Evolutionary conservation across 1,139 yeast genomes (phyloP), one percentile per base, ranked within the genome.

Genomic region (Lodderomyces elongisporus): DNA sequence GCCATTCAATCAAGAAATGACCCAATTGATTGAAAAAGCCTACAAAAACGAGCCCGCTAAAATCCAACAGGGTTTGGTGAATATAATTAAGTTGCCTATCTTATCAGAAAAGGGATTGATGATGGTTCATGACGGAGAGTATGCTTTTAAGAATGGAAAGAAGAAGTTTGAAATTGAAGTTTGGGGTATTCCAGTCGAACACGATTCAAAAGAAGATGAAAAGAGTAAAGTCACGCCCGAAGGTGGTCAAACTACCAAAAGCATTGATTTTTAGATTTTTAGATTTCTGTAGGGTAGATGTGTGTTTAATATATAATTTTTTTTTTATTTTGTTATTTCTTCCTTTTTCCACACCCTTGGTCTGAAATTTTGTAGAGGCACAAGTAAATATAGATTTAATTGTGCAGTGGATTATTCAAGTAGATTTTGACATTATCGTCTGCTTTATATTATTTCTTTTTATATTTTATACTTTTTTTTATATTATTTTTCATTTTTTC

Each of bases 141-240:
- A 74, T 56, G 89, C 95, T 3, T 91, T 89, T 60, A 79, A 82
- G 50, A 87, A 87, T 42, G 91, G 95, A 10, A 70, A 84, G 42
- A 78, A 79, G 57, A 78, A 74, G 49, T 87, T 91, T 52, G 95
- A 84, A 49, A 82, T 89, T 38, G 89, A 84, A 44, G 85, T 79
- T 49, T 89, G 96, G 95, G 85, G 95, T 16, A 91, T 91, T 30
- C 97, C 98, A 0, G 95, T 91, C 2, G 96, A 85, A 40, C 88
- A 79, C 37, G 78, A 72, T 24, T 81, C 70, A 13, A 71, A 63
- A 22, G 73, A 63, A 18, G 52, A 56, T 16, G 22, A 20, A 20
- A 20, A 20, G 22, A 36, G 37, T 30, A 37, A 31, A 27, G 36
- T 41, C 20, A 42, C 45, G n/a, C 44, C 42, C 28, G 49, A 43